Conservation (phyloP, 1,139 yeast species). For the Candida sanyaensis region DNA sequence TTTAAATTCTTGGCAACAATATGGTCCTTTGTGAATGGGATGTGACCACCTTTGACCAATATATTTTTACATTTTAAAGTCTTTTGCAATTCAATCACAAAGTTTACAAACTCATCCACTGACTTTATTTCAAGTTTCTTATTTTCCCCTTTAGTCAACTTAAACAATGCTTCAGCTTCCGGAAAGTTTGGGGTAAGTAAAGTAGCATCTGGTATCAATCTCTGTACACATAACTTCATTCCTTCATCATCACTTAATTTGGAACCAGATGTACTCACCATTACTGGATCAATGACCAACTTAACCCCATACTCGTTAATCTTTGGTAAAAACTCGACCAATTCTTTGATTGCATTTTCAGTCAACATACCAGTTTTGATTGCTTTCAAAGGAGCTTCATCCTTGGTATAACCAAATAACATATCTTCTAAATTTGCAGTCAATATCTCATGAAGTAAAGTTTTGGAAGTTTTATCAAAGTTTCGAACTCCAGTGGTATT, state of each 20-base stretch:
- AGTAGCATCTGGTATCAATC: conserved; percentile 57
- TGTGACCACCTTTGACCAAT: conserved; percentile 82
- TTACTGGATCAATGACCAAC: conserved; percentile 78
- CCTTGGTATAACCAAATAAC: conserved; percentile 30
- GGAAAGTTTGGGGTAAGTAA: conserved; percentile 75
- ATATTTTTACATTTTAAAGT: conserved; percentile 53
- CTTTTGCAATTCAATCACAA: conserved; percentile 47
- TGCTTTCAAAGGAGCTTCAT: conserved; percentile 47
- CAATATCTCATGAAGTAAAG: conserved; percentile 47
- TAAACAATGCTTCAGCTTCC: conserved; percentile 56
- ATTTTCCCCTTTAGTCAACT: conserved; percentile 16
- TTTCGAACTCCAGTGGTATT: conserved; percentile 64
- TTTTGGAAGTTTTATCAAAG: conserved; percentile 48
- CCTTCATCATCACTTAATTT: conserved; percentile 51
- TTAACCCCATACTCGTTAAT: conserved; percentile 30
- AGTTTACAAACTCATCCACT: conserved; percentile 17
- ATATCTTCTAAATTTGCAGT: conserved; percentile 64
- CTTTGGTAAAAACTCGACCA: conserved; percentile 36
- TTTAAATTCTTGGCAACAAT: conserved; percentile 17
- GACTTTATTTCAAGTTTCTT: conserved; percentile 9
- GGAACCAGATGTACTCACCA: conserved; percentile 79
- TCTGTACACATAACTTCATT: conserved; percentile 42
- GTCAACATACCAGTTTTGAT: conserved; percentile 86
- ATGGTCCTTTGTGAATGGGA: conserved; percentile 45
- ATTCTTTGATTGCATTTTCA: conserved; percentile 51